Conservation (phyloP, 1,139 yeast species). For the Yueomyces sp. region DNA sequence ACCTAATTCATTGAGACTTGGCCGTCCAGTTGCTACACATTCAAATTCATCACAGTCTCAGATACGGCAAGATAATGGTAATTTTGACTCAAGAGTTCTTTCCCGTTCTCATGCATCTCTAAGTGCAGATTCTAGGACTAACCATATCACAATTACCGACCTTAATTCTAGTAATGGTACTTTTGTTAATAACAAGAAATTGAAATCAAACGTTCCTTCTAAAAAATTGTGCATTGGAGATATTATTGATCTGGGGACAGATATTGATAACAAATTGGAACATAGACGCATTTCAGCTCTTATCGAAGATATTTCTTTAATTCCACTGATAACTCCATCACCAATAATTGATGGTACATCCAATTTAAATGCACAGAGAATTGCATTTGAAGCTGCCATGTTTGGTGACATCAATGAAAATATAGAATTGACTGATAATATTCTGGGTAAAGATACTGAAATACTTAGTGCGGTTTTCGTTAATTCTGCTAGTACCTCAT, state of each 20-base stretch:
- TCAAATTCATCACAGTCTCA: conserved; percentile 19
- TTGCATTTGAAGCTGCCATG: conserved; percentile 53
- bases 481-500: conserved; percentile 46
- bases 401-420: conserved; percentile 59
- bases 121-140: conserved; percentile 52
- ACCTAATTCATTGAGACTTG: conserved; percentile 76
- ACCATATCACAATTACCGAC: conserved; percentile 67
- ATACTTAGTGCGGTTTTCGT: conserved; percentile 51
- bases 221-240: conserved; percentile 59
- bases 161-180: conserved; percentile 92
- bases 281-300: conserved; percentile 76
- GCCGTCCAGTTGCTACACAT: conserved; percentile 57
- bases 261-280: conserved; percentile 64
- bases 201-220: conserved; percentile 36
- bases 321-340: conserved; percentile 28
- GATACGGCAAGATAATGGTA: conserved; percentile 62
- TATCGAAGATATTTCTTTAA: conserved; percentile 54
- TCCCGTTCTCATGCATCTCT: conserved; percentile 88
- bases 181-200: conserved; percentile 62
- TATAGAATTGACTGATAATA: conserved; percentile 39
- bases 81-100: conserved; percentile 82
- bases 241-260: conserved; percentile 75
- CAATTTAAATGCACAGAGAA: conserved; percentile 12
- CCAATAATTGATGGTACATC: conserved; percentile 2
- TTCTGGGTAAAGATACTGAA: conserved; percentile 43